These are phyloP conservation scores for Mycena belliarum DNA, from an alignment of 768 basidiomycete species.

Conservation along the genomic window DNA sequence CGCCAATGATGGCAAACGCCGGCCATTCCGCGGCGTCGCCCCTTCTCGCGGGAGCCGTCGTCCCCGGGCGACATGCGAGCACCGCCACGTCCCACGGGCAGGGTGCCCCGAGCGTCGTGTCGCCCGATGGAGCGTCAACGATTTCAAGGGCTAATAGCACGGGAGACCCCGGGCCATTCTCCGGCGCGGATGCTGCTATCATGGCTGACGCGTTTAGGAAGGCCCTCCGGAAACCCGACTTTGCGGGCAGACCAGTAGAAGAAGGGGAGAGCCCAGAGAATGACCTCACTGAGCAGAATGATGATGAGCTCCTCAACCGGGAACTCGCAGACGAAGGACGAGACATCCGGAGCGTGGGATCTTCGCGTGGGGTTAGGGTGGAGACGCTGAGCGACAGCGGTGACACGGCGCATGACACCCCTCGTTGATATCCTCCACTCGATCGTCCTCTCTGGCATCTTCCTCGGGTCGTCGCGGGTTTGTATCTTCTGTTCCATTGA, in stretches of 20 bases:
- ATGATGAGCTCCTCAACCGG: constrained; percentile 54
- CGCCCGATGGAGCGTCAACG: constrained; percentile 76
- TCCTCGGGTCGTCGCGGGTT: constrained; percentile 25
- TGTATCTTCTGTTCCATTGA: constrained; percentile 24
- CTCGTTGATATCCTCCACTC: constrained; percentile 27
- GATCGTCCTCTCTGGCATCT: constrained; percentile 15
- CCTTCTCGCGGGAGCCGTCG: constrained; percentile 38
- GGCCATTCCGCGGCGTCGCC: constrained; percentile 52
- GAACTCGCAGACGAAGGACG: constrained; percentile 90
- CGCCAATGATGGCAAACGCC: constrained; percentile 79
- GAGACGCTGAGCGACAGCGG: constrained; percentile 64
- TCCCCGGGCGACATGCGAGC: constrained; percentile 31
- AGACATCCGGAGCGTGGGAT: constrained; percentile 81
- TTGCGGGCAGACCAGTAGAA: constrained; percentile 66
- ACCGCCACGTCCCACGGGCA: constrained; percentile 33
- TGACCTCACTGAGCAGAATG: constrained; percentile 33
- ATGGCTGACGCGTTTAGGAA: constrained; percentile 92
- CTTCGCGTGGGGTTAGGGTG: constrained; percentile 76
- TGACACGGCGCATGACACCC: constrained; percentile 49
- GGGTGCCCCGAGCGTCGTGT: constrained; percentile 43
- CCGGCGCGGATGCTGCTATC: constrained; percentile 84
- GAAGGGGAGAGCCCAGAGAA: constrained; percentile 68
- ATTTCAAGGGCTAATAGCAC: constrained; percentile 61
- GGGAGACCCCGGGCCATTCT: constrained; percentile 71
- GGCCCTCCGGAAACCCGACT: constrained; percentile 87